Percentiles rank a stretch among this genome's conserved stretches.
phyloP scores from a whole-genome alignment of 108 stramenopile genomes.

The Nitzschia inconspicua region DNA sequence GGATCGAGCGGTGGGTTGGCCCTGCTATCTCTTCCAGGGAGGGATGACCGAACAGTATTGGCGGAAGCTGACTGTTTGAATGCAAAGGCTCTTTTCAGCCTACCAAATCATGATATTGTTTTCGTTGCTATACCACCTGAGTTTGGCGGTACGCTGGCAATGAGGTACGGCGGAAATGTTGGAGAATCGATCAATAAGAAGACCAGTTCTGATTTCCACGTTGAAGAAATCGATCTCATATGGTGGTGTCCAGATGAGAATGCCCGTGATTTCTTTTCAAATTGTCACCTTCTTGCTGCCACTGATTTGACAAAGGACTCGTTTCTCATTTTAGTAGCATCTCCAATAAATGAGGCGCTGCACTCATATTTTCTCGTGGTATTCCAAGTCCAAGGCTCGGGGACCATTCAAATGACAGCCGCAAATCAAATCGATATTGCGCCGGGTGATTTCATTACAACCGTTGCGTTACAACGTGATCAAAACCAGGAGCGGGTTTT shows the following conservation, averaged over 20 bases:
- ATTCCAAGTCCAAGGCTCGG: not conserved
- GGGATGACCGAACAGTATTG: slow-evolving; percentile 67
- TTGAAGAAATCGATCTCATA: slow-evolving; percentile 23
- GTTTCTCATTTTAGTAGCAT: slow-evolving; percentile 14
- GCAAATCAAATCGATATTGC: slow-evolving; percentile 16
- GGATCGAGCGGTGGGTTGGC: slow-evolving; percentile 79
- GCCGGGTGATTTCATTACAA: slow-evolving; percentile 12
- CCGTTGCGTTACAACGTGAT: slow-evolving; percentile 10
- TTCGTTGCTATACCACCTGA: slow-evolving; percentile 47
- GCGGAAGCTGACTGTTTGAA: slow-evolving; percentile 67
- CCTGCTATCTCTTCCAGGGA: slow-evolving; percentile 60
- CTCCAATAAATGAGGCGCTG: slow-evolving; percentile 13
- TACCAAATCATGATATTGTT: slow-evolving; percentile 50
- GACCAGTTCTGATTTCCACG: not conserved
- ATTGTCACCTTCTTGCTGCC: slow-evolving; percentile 13
- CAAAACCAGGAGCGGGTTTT: slow-evolving; percentile 9
- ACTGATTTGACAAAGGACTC: slow-evolving; percentile 6
- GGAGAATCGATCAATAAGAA: not conserved
- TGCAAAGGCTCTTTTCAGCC: slow-evolving; percentile 50
- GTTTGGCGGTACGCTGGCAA: slow-evolving; percentile 3
- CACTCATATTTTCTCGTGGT: slow-evolving; percentile 14
- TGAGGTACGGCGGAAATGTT: not conserved
- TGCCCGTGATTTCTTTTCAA: slow-evolving; percentile 12
- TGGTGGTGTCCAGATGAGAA: slow-evolving; percentile 24
- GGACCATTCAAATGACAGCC: slow-evolving; percentile 4